Percentiles rank a stretch among this genome's conserved stretches.
These are phyloP conservation scores for Cucumis melo DNA, from an alignment of 306 rosid species.

Conservation along the genomic window DNA sequence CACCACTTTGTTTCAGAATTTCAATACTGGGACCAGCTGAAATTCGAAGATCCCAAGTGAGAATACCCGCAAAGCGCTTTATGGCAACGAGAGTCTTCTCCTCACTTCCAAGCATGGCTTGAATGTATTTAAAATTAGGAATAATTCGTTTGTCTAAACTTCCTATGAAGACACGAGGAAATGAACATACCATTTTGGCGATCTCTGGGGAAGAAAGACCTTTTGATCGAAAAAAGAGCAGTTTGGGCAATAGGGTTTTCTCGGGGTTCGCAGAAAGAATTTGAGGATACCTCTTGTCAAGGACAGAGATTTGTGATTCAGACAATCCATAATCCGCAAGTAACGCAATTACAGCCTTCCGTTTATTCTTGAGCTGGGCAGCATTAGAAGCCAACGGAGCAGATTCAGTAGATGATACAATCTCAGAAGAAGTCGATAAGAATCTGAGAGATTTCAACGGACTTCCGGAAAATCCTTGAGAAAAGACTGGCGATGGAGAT, in stretches of 20 bases:
- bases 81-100: neutral
- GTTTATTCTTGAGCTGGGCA: neutral
- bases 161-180: neutral
- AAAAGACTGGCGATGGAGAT: neutral
- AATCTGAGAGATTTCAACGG: neutral
- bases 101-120: slow-evolving; percentile 16
- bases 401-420: slow-evolving; percentile 16
- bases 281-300: neutral
- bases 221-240: slow-evolving; percentile 19
- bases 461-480: neutral
- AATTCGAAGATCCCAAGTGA: neutral
- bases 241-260: slow-evolving; percentile 26
- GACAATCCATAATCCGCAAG: slow-evolving; percentile 18
- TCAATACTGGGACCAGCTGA: neutral
- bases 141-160: slow-evolving; percentile 23
- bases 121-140: slow-evolving; percentile 18
- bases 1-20: neutral
- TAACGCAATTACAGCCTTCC: slow-evolving; percentile 11
- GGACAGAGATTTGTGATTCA: slow-evolving; percentile 7
- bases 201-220: slow-evolving; percentile 22
- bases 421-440: neutral
- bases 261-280: slow-evolving; percentile 18
- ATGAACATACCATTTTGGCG: neutral
- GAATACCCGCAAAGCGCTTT: neutral
- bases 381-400: slow-evolving; percentile 2